Percentiles rank a stretch among this genome's conserved stretches.
Evolutionary conservation across 164 flowering plant genomes (phyloP).

Genomic region (Stephania cephalantha): DNA sequence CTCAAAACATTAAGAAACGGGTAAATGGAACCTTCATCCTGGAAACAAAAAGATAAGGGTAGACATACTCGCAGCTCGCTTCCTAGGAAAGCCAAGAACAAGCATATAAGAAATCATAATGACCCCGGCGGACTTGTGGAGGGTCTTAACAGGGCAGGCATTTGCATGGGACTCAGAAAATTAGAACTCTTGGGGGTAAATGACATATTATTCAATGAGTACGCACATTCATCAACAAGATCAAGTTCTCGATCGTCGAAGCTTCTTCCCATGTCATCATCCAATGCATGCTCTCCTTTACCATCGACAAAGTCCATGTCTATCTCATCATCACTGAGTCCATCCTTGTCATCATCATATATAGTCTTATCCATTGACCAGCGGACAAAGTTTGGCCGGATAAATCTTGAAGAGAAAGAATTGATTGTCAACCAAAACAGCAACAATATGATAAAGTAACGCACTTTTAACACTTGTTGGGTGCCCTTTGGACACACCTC

Average conservation of each 20-base stretch:
- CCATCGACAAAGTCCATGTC: conserved; percentile 19
- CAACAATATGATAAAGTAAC: too few species aligned
- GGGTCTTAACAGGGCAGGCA: conserved; percentile 85
- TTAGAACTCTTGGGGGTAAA: conserved; percentile 52
- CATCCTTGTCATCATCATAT: conserved; percentile 38
- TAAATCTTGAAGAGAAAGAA: conserved; percentile 35
- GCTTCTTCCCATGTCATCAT: conserved; percentile 25
- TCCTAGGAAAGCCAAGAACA: not conserved
- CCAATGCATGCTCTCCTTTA: conserved; percentile 14
- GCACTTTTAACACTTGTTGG: too few species aligned
- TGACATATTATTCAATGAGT: conserved; percentile 65
- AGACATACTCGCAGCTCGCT: too few species aligned
- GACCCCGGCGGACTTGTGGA: conserved; percentile 81
- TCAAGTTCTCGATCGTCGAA: conserved; percentile 33
- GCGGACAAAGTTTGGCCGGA: conserved; percentile 60
- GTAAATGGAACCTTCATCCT: too few species aligned
- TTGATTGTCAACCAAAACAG: not conserved
- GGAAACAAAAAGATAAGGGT: too few species aligned
- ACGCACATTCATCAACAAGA: conserved; percentile 47
- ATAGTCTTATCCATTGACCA: conserved; percentile 68
- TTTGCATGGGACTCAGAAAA: conserved; percentile 19
- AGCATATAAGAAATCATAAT: conserved; percentile 11
- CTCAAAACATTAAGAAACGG: too few species aligned
- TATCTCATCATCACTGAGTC: conserved; percentile 39
- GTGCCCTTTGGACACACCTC: too few species aligned